A percentile compares a stretch with the other conserved stretches of the same genome.
Conservation (phyloP, 208 protist species). For the Angomonas deanei region DNA sequence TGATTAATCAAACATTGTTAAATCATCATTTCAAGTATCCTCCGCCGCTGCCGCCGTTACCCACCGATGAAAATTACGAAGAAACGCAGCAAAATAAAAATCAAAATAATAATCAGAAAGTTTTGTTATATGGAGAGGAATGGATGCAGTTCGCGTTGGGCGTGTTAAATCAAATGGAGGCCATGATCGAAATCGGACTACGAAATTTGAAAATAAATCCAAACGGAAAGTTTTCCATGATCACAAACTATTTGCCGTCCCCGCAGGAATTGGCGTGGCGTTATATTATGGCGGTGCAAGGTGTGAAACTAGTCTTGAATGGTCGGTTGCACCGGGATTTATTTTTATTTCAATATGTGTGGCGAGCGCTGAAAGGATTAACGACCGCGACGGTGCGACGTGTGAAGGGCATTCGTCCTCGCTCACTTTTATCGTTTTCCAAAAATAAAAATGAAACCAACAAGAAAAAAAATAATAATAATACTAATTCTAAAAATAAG, state of each 20-base stretch:
- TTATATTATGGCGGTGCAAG: not conserved
- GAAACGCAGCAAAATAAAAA: not conserved
- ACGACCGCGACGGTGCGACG: no score
- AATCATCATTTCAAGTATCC: not conserved
- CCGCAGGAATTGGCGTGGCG: not conserved
- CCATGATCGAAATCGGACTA: not conserved
- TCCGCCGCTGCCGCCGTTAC: not conserved
- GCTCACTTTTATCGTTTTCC: no score
- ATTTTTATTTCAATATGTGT: not conserved
- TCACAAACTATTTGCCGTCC: not conserved
- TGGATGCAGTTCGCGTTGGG: not conserved
- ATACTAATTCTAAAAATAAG: not conserved
- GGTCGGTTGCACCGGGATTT: not conserved
- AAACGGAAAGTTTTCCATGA: not conserved
- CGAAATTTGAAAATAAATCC: not conserved
- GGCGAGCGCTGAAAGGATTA: not conserved
- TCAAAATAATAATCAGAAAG: not conserved
- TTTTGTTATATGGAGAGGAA: not conserved
- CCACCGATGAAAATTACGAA: not conserved
- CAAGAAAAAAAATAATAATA: not conserved
- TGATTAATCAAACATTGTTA: conserved; percentile 47
- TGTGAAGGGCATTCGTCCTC: no score
- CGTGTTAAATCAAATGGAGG: not conserved
- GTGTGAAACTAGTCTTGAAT: not conserved
- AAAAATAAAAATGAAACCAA: not conserved